Conservation (phyloP, 768 basidiomycete species). For the Naematelia aurantialba region DNA sequence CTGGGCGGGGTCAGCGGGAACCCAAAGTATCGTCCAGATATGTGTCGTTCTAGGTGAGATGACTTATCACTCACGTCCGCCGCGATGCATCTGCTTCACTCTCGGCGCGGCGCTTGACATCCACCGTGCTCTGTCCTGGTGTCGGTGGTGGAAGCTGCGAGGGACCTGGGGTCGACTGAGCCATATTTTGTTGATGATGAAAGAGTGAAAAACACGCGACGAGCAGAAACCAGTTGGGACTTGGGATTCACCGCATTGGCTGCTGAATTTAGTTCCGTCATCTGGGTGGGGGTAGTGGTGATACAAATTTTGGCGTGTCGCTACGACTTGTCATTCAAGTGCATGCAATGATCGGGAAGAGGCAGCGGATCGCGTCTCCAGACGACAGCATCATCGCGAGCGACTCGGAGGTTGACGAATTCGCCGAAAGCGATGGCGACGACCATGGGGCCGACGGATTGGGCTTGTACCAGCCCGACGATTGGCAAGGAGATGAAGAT, state of each 20-base stretch:
- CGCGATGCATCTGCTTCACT: slow-evolving; percentile 25
- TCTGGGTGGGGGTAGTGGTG: no score
- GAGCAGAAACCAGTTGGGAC: no score
- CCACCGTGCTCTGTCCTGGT: slow-evolving; percentile 4
- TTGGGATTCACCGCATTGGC: no score
- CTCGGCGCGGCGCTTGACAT: slow-evolving; percentile 25
- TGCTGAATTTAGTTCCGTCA: background rate
- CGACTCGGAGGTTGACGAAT: slow-evolving; percentile 50
- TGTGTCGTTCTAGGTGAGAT: background rate
- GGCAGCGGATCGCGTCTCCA: background rate
- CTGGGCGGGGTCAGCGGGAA: slow-evolving; percentile 4
- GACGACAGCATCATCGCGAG: slow-evolving; percentile 32
- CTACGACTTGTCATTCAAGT: background rate
- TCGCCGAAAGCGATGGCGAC: slow-evolving; percentile 26
- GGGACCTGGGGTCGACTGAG: background rate
- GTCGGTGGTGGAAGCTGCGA: background rate
- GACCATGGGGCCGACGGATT: slow-evolving; percentile 33
- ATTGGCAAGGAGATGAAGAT: slow-evolving; percentile 37
- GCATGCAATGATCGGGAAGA: background rate
- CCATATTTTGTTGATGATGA: slow-evolving; percentile 5
- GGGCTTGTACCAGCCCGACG: slow-evolving; percentile 34
- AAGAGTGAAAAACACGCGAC: background rate
- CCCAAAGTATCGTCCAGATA: no score
- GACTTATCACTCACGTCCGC: slow-evolving; percentile 21
- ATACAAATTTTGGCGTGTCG: no score